These are phyloP conservation scores for Byssochlamys sp. DNA, from an alignment of 2,329 filamentous ascomycete genomes.

Conservation along the genomic window DNA sequence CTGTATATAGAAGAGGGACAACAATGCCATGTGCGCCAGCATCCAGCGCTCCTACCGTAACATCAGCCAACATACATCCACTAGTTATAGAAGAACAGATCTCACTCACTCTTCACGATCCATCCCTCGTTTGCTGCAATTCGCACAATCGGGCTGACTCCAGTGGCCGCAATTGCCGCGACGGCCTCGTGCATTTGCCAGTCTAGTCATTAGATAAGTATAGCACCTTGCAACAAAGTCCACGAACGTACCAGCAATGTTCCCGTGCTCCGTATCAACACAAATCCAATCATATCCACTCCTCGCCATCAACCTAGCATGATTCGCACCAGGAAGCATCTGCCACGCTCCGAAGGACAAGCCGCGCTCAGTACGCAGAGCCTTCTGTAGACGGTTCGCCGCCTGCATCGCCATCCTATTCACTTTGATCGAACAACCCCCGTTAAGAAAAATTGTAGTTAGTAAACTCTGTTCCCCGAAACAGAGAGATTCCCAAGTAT, in stretches of 20 bases:
- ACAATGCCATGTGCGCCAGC: constrained; percentile 51
- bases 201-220: constrained; percentile 1
- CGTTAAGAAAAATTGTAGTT: no score
- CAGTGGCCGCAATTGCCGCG: constrained; percentile 34
- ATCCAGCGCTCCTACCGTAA: constrained; percentile 42
- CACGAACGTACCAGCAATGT: constrained; percentile 39
- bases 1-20: constrained; percentile 44
- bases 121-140: constrained; percentile 50
- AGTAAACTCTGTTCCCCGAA: no score
- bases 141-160: constrained; percentile 36
- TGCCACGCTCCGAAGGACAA: constrained; percentile 50
- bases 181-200: constrained; percentile 46
- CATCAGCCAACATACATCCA: neutral
- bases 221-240: neutral
- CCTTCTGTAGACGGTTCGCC: constrained; percentile 44
- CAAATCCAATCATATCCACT: constrained; percentile 47
- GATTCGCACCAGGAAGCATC: constrained; percentile 48
- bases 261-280: constrained; percentile 48
- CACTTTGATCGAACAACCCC: neutral
- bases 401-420: constrained; percentile 37
- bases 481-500: no score
- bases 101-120: constrained; percentile 49
- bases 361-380: constrained; percentile 38
- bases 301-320: constrained; percentile 44
- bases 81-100: neutral